Evolutionary conservation across 345 rosid species (phyloP).

Genomic region (Eucalyptus pauciflora): DNA sequence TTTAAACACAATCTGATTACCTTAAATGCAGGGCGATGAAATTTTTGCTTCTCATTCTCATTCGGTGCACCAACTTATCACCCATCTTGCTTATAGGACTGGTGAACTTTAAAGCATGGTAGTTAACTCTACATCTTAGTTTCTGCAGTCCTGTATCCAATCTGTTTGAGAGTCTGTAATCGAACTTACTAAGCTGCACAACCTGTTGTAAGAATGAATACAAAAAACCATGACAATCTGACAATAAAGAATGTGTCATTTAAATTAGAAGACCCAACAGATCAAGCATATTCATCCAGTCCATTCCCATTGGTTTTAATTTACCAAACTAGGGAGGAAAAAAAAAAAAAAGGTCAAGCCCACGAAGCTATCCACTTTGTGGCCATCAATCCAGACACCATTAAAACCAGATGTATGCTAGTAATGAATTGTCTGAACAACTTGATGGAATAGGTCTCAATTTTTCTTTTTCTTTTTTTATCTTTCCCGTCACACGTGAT

Average conservation of each 20-base stretch:
- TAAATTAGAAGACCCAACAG: not conserved
- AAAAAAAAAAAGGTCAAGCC: not conserved
- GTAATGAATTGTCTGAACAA: not conserved
- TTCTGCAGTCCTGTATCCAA: constrained; percentile 78
- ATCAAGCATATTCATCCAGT: not conserved
- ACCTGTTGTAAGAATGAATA: constrained; percentile 33
- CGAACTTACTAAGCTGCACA: constrained; percentile 80
- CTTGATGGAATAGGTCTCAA: not conserved
- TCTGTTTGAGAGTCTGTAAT: constrained; percentile 89
- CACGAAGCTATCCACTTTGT: not conserved
- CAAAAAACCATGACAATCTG: not conserved
- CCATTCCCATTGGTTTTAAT: not conserved
- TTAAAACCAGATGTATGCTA: not conserved
- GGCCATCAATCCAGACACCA: not conserved
- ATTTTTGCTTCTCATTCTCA: constrained; percentile 74
- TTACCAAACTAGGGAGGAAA: not conserved
- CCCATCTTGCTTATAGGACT: constrained; percentile 79
- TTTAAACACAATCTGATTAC: constrained; percentile 12
- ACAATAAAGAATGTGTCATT: not conserved
- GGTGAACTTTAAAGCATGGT: constrained; percentile 82
- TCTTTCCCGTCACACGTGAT: not conserved
- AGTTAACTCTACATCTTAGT: constrained; percentile 93
- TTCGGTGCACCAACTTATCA: constrained; percentile 45
- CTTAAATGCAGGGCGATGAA: constrained; percentile 92
- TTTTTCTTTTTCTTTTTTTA: not conserved